Evolutionary conservation across 352 stramenopile genomes (phyloP), one percentile per base, ranked within the genome.

Genomic region (Phytophthora nicotianae): DNA sequence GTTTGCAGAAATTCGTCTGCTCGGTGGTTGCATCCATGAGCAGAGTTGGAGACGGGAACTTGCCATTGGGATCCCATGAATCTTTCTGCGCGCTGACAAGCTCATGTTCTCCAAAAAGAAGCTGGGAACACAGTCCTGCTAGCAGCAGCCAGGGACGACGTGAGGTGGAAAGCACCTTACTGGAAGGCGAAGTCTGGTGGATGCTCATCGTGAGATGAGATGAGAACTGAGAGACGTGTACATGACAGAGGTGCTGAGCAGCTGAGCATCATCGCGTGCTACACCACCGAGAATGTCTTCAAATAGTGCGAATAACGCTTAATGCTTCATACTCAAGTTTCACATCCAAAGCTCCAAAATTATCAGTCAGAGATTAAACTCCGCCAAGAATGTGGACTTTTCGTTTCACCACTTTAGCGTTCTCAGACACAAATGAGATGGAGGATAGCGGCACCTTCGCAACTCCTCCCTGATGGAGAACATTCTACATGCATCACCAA

Each of bases 21-120:
- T 67, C 70, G 8, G 49, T 70, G 10, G 74, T 79, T 20, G 74
- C 61, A 21, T 75, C 45, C 9, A 91, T n/a, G 11, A 88, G 54
- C 23, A 58, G 46, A 17, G 58, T 49, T 21, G 74, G 60, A 0
- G 78, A 74, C 19, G 48, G 61, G 23, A 83, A 76, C 10, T 62
- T 70, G 7, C 74, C 75, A 5, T 50, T 62, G 23, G 63, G 52
- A 48, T 86, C 75, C 77, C 81, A 90, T 9, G 77, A 75, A 23
- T 88, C 79, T 37, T 62, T 66, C 21, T 73, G 65, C 0, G 52
- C 65, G 14, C 14, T 45, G 27, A 73, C 49, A 9, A 72, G 20
- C 7, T 35, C 38, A 19, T 66, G 32, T 57, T n/a, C 37, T 50
- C 55, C 41, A 29, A 29, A 62, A 26, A 71, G 50, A 29, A 71